A percentile compares a stretch with the other conserved stretches of the same genome.
These are phyloP conservation scores for Plasmodium yoelii DNA, from an alignment of 169 alveolate species.

Conservation along the genomic window DNA sequence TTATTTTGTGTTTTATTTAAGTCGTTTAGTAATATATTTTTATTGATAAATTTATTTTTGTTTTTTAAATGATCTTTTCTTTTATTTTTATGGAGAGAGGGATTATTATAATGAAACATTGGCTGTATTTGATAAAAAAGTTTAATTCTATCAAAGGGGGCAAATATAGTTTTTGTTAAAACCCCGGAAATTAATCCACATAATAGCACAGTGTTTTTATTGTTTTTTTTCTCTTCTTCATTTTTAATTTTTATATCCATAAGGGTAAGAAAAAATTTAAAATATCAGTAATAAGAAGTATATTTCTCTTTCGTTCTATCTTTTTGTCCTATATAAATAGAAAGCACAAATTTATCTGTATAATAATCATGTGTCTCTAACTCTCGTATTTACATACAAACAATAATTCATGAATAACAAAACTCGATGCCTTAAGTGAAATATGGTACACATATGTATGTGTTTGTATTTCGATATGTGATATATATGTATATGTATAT, in stretches of 20 bases:
- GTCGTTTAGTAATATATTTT: constrained; percentile 9
- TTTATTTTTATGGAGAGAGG: constrained; percentile 1
- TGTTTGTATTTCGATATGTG: too few species aligned
- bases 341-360: too few species aligned
- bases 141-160: constrained; percentile 89
- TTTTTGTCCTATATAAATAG: too few species aligned
- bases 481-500: too few species aligned
- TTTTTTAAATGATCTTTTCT: constrained; percentile 7
- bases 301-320: too few species aligned
- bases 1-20: constrained; percentile 14
- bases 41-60: neutral
- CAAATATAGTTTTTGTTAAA: constrained; percentile 89
- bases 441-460: too few species aligned
- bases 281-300: too few species aligned
- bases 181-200: constrained; percentile 88
- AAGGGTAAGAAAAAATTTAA: neutral
- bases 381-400: too few species aligned
- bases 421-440: too few species aligned
- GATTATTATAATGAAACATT: constrained; percentile 83
- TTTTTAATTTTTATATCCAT: constrained; percentile 48
- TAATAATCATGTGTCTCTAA: too few species aligned
- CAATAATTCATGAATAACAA: too few species aligned
- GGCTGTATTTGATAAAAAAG: neutral
- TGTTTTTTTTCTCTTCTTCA: constrained; percentile 54
- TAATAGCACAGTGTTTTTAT: constrained; percentile 73